Base-by-base conservation (phyloP, 148 eudicot species). In the Amaranthus palmeri region DNA sequence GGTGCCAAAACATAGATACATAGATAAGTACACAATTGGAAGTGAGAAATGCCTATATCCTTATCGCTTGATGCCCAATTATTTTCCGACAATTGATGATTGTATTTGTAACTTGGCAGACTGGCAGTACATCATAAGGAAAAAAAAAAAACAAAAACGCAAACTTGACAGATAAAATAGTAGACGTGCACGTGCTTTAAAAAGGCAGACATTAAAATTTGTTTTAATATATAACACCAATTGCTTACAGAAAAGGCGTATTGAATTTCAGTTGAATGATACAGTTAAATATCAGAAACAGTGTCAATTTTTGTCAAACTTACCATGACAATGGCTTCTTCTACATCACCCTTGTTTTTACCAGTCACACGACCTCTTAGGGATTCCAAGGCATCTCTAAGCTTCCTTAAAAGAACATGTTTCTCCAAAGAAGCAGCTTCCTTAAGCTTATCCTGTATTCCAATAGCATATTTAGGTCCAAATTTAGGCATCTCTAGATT, bases 301-400 rank as follows among this genome's bases (percentile, higher is more conserved):
- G 36, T 13, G 56, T 15, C 43, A 68, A 60, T 46, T 14, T 41
- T 53, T 40, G 45, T 54, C 46, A 67, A 18, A 73, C 93, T 70
- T 71, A 95, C 98, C 97, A 95, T 95, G 68, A 87, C 74, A 77
- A 95, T 88, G 72, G 98, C 98, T 76, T 83, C 88, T 63, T 91
- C 96, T 12, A 95, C 93, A 63, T 95, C 98, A 46, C 90, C 97
- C 82, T 81, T 86, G 86, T 88, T 95, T 86, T 77, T 86, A 70
- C 97, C 98, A 65, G 89, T 87, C 71, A 91, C 89, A 61, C 98
- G 96, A 14, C 97, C 96, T 80, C 86, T 83, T 57, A 95, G 82
- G 69, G 96, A 82, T 81, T 95, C 98, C 75, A 95, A 89, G n/a
- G 97, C 93, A 81, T 95, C 98, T 78, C 98, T 85, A 51, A 95